Conservation (phyloP, 2,329 filamentous ascomycete species). For the Colletotrichum neosansevieriae region DNA sequence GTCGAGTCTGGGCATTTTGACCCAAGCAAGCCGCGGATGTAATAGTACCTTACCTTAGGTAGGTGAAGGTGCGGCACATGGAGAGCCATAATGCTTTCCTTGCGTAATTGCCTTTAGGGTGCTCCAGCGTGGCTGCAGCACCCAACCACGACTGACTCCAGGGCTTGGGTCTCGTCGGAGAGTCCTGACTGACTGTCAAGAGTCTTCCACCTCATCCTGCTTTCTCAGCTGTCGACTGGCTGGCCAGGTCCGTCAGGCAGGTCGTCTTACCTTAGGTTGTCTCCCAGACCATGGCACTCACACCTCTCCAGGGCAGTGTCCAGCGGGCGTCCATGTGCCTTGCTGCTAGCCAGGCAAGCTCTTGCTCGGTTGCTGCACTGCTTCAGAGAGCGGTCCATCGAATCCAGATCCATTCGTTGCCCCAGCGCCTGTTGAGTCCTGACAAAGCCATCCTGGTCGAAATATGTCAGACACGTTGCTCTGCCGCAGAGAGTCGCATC, state of each 20-base stretch:
- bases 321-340: no score
- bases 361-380: neutral
- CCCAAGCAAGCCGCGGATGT: neutral
- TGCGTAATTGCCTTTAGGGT: neutral
- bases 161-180: no score
- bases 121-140: no score
- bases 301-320: neutral
- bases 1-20: neutral
- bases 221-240: constrained; percentile 33
- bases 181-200: no score
- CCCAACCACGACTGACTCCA: no score
- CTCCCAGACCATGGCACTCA: constrained; percentile 1
- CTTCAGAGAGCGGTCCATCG: neutral
- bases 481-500: constrained; percentile 1
- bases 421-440: constrained; percentile 35
- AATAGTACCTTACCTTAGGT: neutral
- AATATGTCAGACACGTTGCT: constrained; percentile 32
- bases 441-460: constrained; percentile 23
- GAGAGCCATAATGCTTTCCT: neutral
- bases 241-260: constrained; percentile 18
- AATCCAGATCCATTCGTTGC: constrained; percentile 33
- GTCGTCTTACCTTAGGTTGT: neutral
- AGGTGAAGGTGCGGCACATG: neutral
- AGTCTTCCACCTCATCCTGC: neutral
- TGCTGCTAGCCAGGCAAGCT: neutral